Conservation (phyloP, 148 eudicot species). For the Rheum nobile region DNA sequence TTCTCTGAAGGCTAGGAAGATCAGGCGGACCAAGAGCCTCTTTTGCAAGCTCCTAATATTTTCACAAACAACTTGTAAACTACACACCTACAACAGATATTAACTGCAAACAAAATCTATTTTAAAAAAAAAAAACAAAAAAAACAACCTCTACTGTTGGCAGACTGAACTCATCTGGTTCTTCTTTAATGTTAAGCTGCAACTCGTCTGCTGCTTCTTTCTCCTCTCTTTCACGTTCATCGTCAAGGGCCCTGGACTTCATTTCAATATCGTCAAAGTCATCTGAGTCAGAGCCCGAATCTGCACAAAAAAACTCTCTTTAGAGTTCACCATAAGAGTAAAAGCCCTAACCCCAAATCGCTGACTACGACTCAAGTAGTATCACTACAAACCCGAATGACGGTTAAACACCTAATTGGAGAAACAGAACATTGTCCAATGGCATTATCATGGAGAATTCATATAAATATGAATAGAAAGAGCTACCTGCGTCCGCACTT, state of each 20-base stretch:
- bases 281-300: conserved; percentile 30
- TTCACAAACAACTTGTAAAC: not conserved
- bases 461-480: not conserved
- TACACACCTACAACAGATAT: not conserved
- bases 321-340: not conserved
- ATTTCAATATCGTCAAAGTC: conserved; percentile 44
- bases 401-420: not conserved
- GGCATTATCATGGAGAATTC: not conserved
- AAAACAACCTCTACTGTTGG: conserved; percentile 51
- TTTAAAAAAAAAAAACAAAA: not conserved
- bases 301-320: not conserved
- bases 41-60: conserved; percentile 60
- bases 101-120: not conserved
- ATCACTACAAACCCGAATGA: not conserved
- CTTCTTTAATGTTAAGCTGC: conserved; percentile 45
- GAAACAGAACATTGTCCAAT: not conserved
- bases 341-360: not conserved
- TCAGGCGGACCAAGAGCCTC: conserved; percentile 81
- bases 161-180: conserved; percentile 57
- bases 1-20: conserved; percentile 62
- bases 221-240: conserved; percentile 27
- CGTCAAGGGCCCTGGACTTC: conserved; percentile 32
- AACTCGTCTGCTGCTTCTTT: conserved; percentile 49
- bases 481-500: conserved; percentile 28
- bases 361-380: not conserved